These are phyloP conservation scores for Trichoderma endophyticum DNA, from an alignment of 2,329 filamentous ascomycete genomes.

Conservation along the genomic window DNA sequence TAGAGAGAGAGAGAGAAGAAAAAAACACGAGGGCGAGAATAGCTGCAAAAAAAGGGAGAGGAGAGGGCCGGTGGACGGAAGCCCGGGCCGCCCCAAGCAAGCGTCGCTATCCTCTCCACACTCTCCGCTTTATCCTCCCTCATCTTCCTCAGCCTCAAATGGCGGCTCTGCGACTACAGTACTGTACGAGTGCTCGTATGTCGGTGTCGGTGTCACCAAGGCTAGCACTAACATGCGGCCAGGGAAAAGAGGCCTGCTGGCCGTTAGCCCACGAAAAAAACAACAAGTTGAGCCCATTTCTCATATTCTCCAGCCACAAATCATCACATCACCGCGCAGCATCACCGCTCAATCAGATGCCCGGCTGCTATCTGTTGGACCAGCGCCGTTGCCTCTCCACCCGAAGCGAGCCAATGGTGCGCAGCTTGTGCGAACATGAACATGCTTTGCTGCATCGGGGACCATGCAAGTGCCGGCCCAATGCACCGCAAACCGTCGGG, in stretches of 20 bases:
- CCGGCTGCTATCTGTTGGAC: conserved; percentile 4
- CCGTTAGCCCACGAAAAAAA: background rate
- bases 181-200: no score
- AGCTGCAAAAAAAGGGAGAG: background rate
- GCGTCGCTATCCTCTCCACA: background rate
- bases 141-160: background rate
- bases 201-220: no score
- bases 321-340: background rate
- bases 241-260: background rate
- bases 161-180: conserved; percentile 13
- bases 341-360: conserved; percentile 14
- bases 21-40: background rate
- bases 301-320: background rate
- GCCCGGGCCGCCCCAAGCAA: conserved; percentile 8
- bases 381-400: conserved; percentile 11
- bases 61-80: conserved; percentile 7
- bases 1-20: background rate
- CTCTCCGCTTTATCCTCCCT: background rate
- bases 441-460: conserved; percentile 17
- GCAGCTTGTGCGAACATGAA: conserved; percentile 5
- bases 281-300: background rate
- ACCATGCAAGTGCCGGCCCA: conserved; percentile 21
- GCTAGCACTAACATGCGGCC: background rate
- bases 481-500: conserved; percentile 20
- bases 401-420: conserved; percentile 14